Conservation (phyloP, 257 asterid species). For the Capsicum chinense region DNA sequence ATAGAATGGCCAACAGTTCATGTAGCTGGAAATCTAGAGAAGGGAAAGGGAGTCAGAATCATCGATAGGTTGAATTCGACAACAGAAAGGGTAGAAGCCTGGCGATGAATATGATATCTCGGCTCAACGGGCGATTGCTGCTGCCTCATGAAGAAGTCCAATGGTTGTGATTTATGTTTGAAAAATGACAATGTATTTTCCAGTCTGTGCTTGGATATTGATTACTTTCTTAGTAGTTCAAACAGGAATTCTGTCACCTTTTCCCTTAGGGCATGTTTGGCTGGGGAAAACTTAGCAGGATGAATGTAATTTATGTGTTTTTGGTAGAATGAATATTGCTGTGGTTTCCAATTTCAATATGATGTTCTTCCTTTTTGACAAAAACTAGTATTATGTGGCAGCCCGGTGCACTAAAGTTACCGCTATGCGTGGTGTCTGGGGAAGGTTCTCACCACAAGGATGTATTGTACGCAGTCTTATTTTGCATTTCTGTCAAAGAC, state of each 20-base stretch:
- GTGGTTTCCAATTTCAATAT: background rate
- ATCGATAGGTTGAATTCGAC: constrained; percentile 57
- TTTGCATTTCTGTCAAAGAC: no score
- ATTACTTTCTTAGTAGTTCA: constrained; percentile 20
- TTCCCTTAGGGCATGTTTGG: background rate
- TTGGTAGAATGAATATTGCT: background rate
- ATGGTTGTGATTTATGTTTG: constrained; percentile 30
- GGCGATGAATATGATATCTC: constrained; percentile 57
- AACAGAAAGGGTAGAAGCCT: constrained; percentile 63
- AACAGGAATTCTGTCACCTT: constrained; percentile 21
- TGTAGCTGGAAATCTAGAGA: constrained; percentile 42
- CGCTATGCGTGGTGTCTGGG: no score
- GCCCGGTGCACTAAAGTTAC: no score
- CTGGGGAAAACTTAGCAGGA: constrained; percentile 18
- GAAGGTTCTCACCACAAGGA: no score
- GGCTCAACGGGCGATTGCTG: constrained; percentile 2
- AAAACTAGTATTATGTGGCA: no score
- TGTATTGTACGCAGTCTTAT: no score
- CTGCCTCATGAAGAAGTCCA: background rate
- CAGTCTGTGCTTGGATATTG: constrained; percentile 18
- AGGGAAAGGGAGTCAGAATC: constrained; percentile 46
- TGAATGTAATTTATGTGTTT: constrained; percentile 20
- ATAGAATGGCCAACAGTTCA: constrained; percentile 38
- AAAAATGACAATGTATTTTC: background rate
- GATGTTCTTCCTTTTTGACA: background rate